Conservation (phyloP, 2,329 filamentous ascomycete species). For the Thielaviopsis populi region DNA sequence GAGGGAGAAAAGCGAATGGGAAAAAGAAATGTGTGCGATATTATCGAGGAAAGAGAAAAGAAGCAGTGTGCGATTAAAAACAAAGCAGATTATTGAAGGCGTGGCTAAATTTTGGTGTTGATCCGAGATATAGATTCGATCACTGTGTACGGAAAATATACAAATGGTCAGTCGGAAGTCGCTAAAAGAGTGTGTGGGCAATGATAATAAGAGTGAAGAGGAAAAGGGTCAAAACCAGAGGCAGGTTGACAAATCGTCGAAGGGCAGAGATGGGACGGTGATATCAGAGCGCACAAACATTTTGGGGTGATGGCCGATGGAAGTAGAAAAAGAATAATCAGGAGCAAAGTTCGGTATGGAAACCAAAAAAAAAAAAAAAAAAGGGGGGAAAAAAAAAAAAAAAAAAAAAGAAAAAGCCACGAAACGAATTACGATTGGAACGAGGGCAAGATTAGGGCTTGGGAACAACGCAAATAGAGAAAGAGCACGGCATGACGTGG, state of each 20-base stretch:
- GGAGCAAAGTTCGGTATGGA: neutral
- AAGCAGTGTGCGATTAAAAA: neutral
- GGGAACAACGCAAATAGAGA: neutral
- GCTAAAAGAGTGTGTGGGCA: neutral
- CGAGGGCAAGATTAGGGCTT: neutral
- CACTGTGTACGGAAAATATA: neutral
- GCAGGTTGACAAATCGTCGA: neutral
- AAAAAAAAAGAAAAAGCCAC: conserved; percentile 1
- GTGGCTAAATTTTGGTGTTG: neutral
- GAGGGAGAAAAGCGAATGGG: neutral
- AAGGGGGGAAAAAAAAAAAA: neutral
- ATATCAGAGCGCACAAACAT: neutral
- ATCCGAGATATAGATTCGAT: neutral
- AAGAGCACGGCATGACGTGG: neutral
- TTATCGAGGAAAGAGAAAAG: conserved; percentile 1
- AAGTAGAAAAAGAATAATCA: conserved; percentile 17
- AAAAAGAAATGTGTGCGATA: conserved; percentile 3
- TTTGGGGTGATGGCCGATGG: neutral
- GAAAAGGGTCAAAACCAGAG: neutral
- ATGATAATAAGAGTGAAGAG: neutral
- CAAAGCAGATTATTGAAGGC: conserved; percentile 1
- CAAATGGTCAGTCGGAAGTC: neutral
- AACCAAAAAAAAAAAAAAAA: conserved; percentile 17
- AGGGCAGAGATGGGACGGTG: neutral
- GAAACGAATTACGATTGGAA: neutral